phyloP scores from a whole-genome alignment of 768 basidiomycete genomes.

The Tylopilus plumbeoviolaceoides region DNA sequence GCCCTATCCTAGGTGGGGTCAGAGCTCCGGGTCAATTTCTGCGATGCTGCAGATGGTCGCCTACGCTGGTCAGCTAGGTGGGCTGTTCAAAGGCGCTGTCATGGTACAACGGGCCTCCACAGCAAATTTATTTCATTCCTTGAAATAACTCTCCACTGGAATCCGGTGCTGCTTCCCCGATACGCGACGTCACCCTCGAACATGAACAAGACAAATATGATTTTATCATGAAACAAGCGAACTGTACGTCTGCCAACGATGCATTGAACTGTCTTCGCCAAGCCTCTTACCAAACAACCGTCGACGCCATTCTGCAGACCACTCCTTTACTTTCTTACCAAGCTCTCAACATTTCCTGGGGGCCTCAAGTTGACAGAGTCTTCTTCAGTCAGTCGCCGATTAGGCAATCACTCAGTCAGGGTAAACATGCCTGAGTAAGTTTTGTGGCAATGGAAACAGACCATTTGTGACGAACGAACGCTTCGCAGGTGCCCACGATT shows the following conservation, averaged over 20 bases:
- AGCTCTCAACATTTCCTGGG: conserved; percentile 10
- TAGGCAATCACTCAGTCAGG: conserved; percentile 14
- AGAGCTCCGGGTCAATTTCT: not conserved
- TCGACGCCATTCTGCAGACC: conserved; percentile 9
- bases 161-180: conserved; percentile 10
- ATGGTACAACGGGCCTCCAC: conserved; percentile 9
- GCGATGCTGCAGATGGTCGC: conserved; percentile 4
- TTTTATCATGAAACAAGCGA: conserved; percentile 9
- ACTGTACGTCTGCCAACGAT: conserved; percentile 9
- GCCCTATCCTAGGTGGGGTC: not conserved
- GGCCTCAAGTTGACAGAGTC: conserved; percentile 5
- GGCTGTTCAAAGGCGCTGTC: conserved; percentile 16
- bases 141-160: not conserved
- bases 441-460: not conserved
- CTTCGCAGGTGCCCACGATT: conserved; percentile 1
- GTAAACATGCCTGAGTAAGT: conserved; percentile 30
- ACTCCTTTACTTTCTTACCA: conserved; percentile 10
- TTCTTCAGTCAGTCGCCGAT: not conserved
- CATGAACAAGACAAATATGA: conserved; percentile 14
- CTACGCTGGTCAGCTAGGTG: conserved; percentile 7
- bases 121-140: no score
- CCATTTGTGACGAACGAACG: not conserved
- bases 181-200: conserved; percentile 1
- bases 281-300: conserved; percentile 11
- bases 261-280: conserved; percentile 17